Conservation (phyloP, 2,329 filamentous ascomycete genomes). For the Trichoderma harzianum region DNA sequence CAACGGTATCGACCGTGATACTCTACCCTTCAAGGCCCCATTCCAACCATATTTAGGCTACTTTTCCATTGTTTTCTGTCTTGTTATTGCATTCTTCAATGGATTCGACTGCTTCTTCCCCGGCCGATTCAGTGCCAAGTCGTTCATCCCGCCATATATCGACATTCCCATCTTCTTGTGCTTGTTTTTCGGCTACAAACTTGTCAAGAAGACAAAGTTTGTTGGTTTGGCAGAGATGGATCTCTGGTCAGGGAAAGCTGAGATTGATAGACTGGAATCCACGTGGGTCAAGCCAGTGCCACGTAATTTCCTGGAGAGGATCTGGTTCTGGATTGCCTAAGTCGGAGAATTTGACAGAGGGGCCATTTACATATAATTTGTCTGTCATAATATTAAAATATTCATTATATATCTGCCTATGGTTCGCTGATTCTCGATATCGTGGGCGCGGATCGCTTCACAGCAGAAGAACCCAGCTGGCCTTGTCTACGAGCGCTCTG, state of each 20-base stretch:
- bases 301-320: conserved; percentile 37
- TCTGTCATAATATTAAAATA: neutral
- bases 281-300: conserved; percentile 36
- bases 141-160: conserved; percentile 66
- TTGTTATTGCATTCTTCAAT: conserved; percentile 66
- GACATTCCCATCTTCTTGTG: conserved; percentile 66
- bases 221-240: conserved; percentile 38
- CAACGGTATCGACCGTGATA: conserved; percentile 62
- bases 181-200: conserved; percentile 62
- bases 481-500: too few species aligned
- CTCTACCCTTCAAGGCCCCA: conserved; percentile 61
- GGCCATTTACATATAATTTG: neutral
- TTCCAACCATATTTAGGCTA: conserved; percentile 68
- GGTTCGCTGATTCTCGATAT: neutral
- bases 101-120: conserved; percentile 72
- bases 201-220: conserved; percentile 57
- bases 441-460: neutral
- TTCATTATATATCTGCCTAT: neutral
- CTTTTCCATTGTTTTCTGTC: conserved; percentile 58
- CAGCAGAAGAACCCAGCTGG: neutral
- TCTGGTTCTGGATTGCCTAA: conserved; percentile 42
- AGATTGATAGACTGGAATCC: conserved; percentile 37
- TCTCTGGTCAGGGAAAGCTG: conserved; percentile 40
- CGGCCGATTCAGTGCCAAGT: conserved; percentile 39
- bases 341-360: neutral